Conservation (phyloP, 257 asterid genomes). For the Paraleonurus japonicus region DNA sequence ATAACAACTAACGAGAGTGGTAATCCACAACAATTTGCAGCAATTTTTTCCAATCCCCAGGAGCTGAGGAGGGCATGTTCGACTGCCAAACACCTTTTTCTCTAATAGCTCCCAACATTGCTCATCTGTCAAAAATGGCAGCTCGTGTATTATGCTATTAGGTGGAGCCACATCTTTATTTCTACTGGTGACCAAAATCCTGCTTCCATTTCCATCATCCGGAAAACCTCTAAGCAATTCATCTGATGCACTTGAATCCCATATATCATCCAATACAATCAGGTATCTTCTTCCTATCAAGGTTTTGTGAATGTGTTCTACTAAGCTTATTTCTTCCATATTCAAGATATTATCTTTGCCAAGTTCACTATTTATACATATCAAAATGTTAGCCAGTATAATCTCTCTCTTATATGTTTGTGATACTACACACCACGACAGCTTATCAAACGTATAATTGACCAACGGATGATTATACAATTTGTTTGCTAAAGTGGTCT, state of each 20-base stretch:
- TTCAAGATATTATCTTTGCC: neutral
- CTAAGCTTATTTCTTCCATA: neutral
- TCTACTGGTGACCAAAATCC: conserved; percentile 28
- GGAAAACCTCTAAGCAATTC: conserved; percentile 20
- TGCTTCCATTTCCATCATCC: conserved; percentile 31
- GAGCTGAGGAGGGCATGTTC: neutral
- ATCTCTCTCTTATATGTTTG: no score
- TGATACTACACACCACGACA: no score
- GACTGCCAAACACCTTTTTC: conserved; percentile 21
- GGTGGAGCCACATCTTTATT: conserved; percentile 18
- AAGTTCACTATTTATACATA: no score
- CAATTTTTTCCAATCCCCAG: neutral
- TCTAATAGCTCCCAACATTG: conserved; percentile 37
- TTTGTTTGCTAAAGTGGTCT: neutral
- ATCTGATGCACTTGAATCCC: conserved; percentile 32
- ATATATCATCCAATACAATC: conserved; percentile 44
- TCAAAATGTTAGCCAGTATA: no score
- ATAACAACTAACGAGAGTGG: conserved; percentile 1
- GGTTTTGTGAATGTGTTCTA: neutral
- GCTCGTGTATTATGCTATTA: neutral
- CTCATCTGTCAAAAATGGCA: neutral
- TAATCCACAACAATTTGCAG: neutral
- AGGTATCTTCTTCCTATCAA: neutral
- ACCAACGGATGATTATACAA: no score
- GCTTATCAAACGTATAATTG: no score